These are phyloP conservation scores for Hygrocybe coccinea DNA, from an alignment of 768 basidiomycete species.

Conservation along the genomic window DNA sequence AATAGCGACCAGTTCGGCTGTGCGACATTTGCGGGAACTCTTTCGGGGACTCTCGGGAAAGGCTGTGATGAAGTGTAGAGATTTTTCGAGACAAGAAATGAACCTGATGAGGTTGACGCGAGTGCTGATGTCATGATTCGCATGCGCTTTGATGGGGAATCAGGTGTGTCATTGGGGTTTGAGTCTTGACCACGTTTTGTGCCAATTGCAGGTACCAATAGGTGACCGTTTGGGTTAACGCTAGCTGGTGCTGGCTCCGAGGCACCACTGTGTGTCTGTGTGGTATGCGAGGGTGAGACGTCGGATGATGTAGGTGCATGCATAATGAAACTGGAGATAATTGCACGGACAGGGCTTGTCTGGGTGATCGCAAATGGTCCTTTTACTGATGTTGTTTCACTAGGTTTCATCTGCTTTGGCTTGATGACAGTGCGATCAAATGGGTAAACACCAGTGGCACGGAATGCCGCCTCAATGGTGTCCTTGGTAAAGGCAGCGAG, in stretches of 20 bases:
- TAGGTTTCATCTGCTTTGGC: slow-evolving; percentile 18
- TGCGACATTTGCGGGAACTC: not conserved
- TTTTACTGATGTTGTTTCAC: slow-evolving; percentile 18
- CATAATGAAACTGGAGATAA: slow-evolving; percentile 10
- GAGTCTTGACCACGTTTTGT: not conserved
- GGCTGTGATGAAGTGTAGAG: not conserved
- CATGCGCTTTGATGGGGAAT: slow-evolving; percentile 21
- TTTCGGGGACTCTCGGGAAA: not conserved
- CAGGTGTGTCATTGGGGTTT: not conserved
- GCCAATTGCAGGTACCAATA: too few relatives aligned
- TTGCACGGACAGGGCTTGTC: slow-evolving; percentile 19
- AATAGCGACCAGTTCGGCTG: not conserved
- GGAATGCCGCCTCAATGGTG: slow-evolving; percentile 16
- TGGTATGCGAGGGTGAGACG: not conserved
- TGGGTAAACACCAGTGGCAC: slow-evolving; percentile 19
- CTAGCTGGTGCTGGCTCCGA: too few relatives aligned
- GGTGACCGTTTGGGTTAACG: too few relatives aligned
- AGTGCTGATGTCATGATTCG: slow-evolving; percentile 14
- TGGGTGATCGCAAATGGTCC: slow-evolving; percentile 16
- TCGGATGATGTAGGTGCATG: not conserved
- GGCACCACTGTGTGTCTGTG: too few relatives aligned
- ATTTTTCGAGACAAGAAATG: slow-evolving; percentile 21
- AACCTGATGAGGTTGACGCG: slow-evolving; percentile 19
- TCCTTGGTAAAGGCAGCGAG: slow-evolving; percentile 7
- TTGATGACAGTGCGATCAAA: slow-evolving; percentile 18